Evolutionary conservation across 768 basidiomycete species (phyloP).

Genomic region (Postia placenta): DNA sequence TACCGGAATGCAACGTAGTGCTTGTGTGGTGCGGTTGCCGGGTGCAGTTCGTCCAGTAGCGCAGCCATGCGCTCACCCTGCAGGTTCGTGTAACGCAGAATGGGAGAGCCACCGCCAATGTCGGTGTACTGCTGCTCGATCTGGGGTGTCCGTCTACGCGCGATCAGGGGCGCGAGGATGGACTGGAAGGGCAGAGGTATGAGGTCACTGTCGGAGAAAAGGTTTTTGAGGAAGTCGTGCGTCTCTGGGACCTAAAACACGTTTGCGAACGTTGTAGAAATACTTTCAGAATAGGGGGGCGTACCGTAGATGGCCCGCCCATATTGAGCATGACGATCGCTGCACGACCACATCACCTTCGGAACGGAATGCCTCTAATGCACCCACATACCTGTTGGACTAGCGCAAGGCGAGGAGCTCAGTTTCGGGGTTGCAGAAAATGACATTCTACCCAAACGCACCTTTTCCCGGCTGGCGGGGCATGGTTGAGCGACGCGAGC

Average conservation of each 20-base stretch:
- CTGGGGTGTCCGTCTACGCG: constrained; percentile 79
- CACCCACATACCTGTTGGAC: constrained; percentile 21
- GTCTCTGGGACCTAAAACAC: constrained; percentile 76
- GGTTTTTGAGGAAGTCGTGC: constrained; percentile 83
- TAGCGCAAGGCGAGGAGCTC: constrained; percentile 4
- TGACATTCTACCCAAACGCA: constrained; percentile 13
- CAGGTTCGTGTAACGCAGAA: constrained; percentile 78
- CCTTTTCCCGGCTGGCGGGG: constrained; percentile 39
- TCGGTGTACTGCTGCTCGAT: constrained; percentile 93
- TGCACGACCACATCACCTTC: constrained; percentile 16
- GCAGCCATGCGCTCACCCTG: constrained; percentile 90
- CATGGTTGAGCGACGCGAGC: constrained; percentile 39
- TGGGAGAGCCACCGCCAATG: constrained; percentile 97
- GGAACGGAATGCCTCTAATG: neutral
- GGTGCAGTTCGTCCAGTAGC: constrained; percentile 91
- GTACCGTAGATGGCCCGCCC: constrained; percentile 92
- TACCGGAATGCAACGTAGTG: constrained; percentile 95
- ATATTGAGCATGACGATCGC: constrained; percentile 98
- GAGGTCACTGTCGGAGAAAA: constrained; percentile 89
- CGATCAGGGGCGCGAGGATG: constrained; percentile 82
- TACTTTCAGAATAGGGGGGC: constrained; percentile 14
- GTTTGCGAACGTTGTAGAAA: neutral
- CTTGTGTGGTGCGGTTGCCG: constrained; percentile 91
- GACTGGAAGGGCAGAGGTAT: constrained; percentile 94
- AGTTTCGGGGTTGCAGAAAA: neutral